A percentile compares a stretch with the other conserved stretches of the same genome.
These are phyloP conservation scores for Vachellia pachyceras DNA, from an alignment of 306 rosid species.

Conservation along the genomic window DNA sequence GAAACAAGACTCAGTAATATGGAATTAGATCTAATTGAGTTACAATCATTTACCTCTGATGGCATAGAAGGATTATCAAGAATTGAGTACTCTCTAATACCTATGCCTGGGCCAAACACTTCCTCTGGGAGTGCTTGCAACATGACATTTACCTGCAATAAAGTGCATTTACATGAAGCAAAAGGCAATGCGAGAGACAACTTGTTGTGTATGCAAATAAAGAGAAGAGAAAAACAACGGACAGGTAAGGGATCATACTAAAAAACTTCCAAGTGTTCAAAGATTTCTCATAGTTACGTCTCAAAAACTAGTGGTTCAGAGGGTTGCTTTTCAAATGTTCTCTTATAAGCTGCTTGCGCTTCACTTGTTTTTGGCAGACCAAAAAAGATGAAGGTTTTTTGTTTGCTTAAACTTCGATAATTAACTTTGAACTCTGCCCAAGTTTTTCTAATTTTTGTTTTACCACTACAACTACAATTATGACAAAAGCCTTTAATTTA, in stretches of 20 bases:
- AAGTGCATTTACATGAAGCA: conserved; percentile 39
- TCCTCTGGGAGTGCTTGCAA: conserved; percentile 74
- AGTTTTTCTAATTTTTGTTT: conserved; percentile 13
- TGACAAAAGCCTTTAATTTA: background rate
- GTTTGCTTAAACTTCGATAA: background rate
- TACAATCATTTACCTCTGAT: conserved; percentile 59
- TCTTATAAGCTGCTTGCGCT: background rate
- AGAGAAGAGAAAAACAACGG: background rate
- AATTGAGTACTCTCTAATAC: conserved; percentile 85
- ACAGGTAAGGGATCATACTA: background rate
- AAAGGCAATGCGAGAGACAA: conserved; percentile 7
- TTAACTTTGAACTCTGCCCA: background rate
- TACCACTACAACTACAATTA: conserved; percentile 12
- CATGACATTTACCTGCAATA: conserved; percentile 79
- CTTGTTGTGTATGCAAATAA: conserved; percentile 12
- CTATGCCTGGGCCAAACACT: conserved; percentile 78
- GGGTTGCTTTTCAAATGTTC: background rate
- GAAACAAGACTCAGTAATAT: conserved; percentile 9
- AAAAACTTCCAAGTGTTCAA: background rate
- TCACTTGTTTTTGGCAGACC: background rate
- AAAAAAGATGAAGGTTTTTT: background rate
- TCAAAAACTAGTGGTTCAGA: background rate
- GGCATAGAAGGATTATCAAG: conserved; percentile 84
- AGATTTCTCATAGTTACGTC: background rate
- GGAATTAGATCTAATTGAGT: conserved; percentile 32